A percentile compares a stretch with the other conserved stretches of the same genome.
These are phyloP conservation scores for Cladobotryum protrusum DNA, from an alignment of 2,329 filamentous ascomycete species.

Conservation along the genomic window DNA sequence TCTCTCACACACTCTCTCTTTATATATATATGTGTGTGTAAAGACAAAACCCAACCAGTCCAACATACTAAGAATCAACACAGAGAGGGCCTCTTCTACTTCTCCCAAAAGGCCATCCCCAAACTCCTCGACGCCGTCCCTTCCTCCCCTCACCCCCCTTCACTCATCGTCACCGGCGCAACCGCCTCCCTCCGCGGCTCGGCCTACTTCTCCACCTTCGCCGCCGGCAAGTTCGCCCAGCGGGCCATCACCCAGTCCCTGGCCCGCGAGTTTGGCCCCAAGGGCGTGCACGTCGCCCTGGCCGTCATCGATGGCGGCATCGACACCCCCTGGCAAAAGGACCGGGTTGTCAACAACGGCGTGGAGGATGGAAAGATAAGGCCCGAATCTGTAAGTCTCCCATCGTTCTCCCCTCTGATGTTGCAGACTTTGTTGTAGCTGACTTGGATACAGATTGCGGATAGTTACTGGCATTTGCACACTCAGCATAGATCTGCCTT, in stretches of 20 bases:
- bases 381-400: slow-evolving; percentile 60
- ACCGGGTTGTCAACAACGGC: slow-evolving; percentile 37
- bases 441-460: slow-evolving; percentile 60
- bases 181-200: slow-evolving; percentile 73
- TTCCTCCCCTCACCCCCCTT: slow-evolving; percentile 57
- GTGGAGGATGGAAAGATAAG: slow-evolving; percentile 58
- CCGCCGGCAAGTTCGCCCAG: slow-evolving; percentile 73
- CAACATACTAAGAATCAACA: background rate
- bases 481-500: slow-evolving; percentile 73
- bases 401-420: too few relatives aligned
- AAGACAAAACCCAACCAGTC: too few relatives aligned
- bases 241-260: slow-evolving; percentile 69
- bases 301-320: slow-evolving; percentile 81
- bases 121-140: slow-evolving; percentile 58
- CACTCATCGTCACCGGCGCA: slow-evolving; percentile 79
- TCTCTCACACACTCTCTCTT: background rate
- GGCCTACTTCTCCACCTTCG: slow-evolving; percentile 63
- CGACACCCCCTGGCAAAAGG: slow-evolving; percentile 67
- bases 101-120: slow-evolving; percentile 66
- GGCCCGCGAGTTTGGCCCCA: slow-evolving; percentile 75
- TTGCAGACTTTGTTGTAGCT: slow-evolving; percentile 7
- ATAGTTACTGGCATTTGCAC: slow-evolving; percentile 79
- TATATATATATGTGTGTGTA: too few relatives aligned
- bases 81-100: slow-evolving; percentile 66
- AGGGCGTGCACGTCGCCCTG: slow-evolving; percentile 79